Evolutionary conservation across 805 yeast genomes (phyloP).

Genomic region (Saturnispora zaruensis): DNA sequence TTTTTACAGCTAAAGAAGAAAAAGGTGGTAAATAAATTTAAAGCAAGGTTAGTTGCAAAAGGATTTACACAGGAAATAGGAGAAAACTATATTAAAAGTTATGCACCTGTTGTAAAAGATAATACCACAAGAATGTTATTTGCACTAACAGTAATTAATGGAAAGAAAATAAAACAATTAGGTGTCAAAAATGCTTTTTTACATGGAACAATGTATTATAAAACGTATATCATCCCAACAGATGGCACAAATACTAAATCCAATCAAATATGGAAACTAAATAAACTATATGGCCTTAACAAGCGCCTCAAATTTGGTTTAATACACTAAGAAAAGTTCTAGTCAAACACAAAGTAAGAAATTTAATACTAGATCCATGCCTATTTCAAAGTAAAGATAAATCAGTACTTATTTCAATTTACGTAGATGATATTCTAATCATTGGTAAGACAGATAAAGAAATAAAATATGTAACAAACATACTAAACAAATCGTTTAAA

Average conservation of each 20-base stretch:
- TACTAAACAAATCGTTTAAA: background rate
- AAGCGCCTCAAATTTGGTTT: background rate
- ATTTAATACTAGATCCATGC: background rate
- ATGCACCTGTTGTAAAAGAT: slow-evolving; percentile 5
- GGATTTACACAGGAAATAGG: slow-evolving; percentile 8
- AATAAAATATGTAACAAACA: background rate
- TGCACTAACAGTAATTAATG: background rate
- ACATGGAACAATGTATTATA: slow-evolving; percentile 8
- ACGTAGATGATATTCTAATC: background rate
- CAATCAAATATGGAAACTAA: slow-evolving; percentile 1
- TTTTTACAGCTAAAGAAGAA: slow-evolving; percentile 9
- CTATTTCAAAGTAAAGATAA: background rate
- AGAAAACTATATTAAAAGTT: slow-evolving; percentile 4
- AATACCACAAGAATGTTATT: slow-evolving; percentile 5
- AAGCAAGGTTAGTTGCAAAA: slow-evolving; percentile 10
- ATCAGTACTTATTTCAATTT: too few relatives aligned
- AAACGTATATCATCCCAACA: slow-evolving; percentile 7
- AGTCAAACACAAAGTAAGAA: background rate
- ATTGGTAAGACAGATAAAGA: background rate
- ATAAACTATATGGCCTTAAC: background rate
- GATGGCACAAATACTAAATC: background rate
- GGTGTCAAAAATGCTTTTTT: slow-evolving; percentile 13
- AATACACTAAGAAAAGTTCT: background rate
- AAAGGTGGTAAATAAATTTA: slow-evolving; percentile 2
- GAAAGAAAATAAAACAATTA: slow-evolving; percentile 1